A percentile compares a stretch with the other conserved stretches of the same genome.
Conservation (phyloP, 768 basidiomycete genomes). For the Kwoniella bestiolae region DNA sequence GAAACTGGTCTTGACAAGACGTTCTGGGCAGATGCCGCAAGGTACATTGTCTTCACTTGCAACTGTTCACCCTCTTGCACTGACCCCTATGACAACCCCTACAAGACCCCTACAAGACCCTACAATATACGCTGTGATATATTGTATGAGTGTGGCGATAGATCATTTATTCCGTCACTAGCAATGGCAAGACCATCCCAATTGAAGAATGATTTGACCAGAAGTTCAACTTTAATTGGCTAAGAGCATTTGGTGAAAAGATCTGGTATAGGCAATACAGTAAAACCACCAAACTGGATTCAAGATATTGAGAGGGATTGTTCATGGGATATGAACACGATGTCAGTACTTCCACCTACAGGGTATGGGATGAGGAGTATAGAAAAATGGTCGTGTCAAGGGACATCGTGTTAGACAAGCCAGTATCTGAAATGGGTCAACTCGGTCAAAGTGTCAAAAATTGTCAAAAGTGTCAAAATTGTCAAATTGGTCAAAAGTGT, state of each 20-base stretch:
- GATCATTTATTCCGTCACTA: too few relatives aligned
- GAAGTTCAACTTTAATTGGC: slow-evolving; percentile 12
- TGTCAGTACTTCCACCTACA: neutral
- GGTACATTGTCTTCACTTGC: slow-evolving; percentile 19
- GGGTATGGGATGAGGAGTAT: slow-evolving; percentile 1
- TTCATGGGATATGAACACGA: slow-evolving; percentile 6
- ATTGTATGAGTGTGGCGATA: too few relatives aligned
- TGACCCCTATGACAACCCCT: too few relatives aligned
- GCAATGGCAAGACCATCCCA: slow-evolving; percentile 1
- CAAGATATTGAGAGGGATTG: slow-evolving; percentile 1
- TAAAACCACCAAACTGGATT: slow-evolving; percentile 8
- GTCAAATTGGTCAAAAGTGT: too few relatives aligned
- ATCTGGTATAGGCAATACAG: slow-evolving; percentile 2
- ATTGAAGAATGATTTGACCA: slow-evolving; percentile 12
- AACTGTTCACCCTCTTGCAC: slow-evolving; percentile 21
- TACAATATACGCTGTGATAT: too few relatives aligned
- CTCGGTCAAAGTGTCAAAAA: neutral
- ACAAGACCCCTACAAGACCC: too few relatives aligned
- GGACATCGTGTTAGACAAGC: neutral
- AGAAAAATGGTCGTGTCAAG: slow-evolving; percentile 9
- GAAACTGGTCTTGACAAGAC: slow-evolving; percentile 16
- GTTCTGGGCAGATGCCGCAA: slow-evolving; percentile 30
- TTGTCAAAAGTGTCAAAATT: too few relatives aligned
- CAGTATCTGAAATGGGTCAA: neutral
- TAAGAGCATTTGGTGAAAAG: slow-evolving; percentile 4